Evolutionary conservation across 805 yeast species (phyloP), one percentile per base, ranked within the genome.

Genomic region (Maudiozyma pseudohumilis): DNA sequence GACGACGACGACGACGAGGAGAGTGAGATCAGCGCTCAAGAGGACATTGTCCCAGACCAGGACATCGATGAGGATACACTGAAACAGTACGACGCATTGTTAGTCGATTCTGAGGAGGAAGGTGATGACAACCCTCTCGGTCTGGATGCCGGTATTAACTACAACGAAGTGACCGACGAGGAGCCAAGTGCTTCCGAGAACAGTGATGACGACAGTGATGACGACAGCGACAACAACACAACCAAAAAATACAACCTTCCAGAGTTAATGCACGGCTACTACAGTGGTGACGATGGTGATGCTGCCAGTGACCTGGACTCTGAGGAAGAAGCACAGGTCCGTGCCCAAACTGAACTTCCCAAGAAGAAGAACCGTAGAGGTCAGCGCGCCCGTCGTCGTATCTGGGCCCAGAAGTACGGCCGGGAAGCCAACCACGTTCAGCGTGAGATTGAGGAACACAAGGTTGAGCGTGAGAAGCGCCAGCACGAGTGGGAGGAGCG

Each of bases 391-490:
- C 77, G 98, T 64, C 92, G 89, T 59, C 81, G 83, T 67, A 86
- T 92, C 36, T 92, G 97, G 97, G 98, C 87, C 55, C 66, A 73
- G 62, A 89, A 92, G 59, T 92, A 69, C 55, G 97, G 97, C 20
- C 59, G 59, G 15, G 64, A 68, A 19, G 98, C 98, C n/a, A 78
- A 75, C 40, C 98, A 92, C 58, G 72, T 88, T 18, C 68, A 74
- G 52, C 72, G 77, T 47, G 83, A 83, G 49, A 61, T 67, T n/a
- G 75, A 69, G 34, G 68, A 77, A 29, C 58, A 64, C 21, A 63
- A 60, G 32, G 70, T 70, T 31, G 80, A 77, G 44, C 66, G 81
- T 42, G 77, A 77, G 46, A 65, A 66, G 41, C 70, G 72, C 49
- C 82, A 75, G 52, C 47, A 47, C 22, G 92, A 81, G 46, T 81